Conservation (phyloP, 116 monocot genomes). For the Thalassia testudinum region DNA sequence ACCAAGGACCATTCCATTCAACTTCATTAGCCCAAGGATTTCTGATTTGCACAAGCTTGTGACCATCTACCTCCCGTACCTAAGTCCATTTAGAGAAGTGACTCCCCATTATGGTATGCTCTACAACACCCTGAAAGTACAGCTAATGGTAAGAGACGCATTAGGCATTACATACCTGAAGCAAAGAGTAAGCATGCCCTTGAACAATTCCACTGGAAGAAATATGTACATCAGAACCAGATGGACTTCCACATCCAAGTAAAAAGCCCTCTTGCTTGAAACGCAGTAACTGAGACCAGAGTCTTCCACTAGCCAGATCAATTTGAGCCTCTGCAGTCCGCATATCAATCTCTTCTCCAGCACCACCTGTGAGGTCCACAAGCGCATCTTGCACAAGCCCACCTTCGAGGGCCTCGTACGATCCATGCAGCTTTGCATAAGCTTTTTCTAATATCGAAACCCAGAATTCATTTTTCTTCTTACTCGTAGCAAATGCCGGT, state of each 20-base stretch:
- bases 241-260: slow-evolving; percentile 96
- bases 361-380: slow-evolving; percentile 95
- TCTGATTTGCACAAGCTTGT: slow-evolving; percentile 95
- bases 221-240: slow-evolving; percentile 91
- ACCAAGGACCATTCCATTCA: slow-evolving; percentile 99
- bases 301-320: slow-evolving; percentile 93
- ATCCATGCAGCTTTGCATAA: slow-evolving; percentile 98
- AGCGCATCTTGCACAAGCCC: slow-evolving; percentile 99
- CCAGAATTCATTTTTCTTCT: slow-evolving; percentile 94
- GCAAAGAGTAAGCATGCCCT: slow-evolving; percentile 95
- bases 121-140: neutral
- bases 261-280: slow-evolving; percentile 95
- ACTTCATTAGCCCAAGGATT: slow-evolving; percentile 99
- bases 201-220: slow-evolving; percentile 99
- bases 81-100: slow-evolving; percentile 6
- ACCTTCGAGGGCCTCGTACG: slow-evolving; percentile 96
- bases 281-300: slow-evolving; percentile 93
- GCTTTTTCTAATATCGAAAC: slow-evolving; percentile 98
- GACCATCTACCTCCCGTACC: slow-evolving; percentile 95
- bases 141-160: neutral
- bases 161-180: slow-evolving; percentile 47
- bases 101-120: neutral
- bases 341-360: slow-evolving; percentile 99
- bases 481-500: slow-evolving; percentile 98
- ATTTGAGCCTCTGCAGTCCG: slow-evolving; percentile 89